Conservation (phyloP, 495 filamentous ascomycete species). For the Xylaria scruposa region DNA sequence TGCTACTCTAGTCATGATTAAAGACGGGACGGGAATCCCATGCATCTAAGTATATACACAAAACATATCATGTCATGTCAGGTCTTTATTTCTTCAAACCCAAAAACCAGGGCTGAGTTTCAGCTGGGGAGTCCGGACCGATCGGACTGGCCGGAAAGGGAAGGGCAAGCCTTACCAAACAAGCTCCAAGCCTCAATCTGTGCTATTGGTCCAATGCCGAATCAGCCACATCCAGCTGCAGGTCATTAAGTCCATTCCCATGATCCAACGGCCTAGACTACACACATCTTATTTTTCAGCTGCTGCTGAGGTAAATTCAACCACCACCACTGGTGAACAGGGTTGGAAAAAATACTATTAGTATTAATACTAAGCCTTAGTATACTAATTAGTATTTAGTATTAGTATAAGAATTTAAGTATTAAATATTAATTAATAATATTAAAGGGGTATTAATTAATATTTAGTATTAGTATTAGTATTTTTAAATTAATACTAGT, state of each 20-base stretch:
- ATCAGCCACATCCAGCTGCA: constrained; percentile 23
- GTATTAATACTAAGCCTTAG: too few relatives aligned
- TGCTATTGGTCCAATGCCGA: constrained; percentile 21
- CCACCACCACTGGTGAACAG: neutral
- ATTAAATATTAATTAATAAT: too few relatives aligned
- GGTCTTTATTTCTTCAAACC: too few relatives aligned
- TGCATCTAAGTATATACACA: neutral
- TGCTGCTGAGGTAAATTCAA: constrained; percentile 11
- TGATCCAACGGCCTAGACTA: neutral
- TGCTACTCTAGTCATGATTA: constrained; percentile 1
- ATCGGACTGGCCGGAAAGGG: constrained; percentile 26
- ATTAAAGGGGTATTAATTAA: too few relatives aligned
- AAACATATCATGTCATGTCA: constrained; percentile 13
- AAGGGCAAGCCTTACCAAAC: constrained; percentile 12
- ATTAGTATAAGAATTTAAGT: too few relatives aligned
- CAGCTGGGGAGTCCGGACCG: constrained; percentile 15
- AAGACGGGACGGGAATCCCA: constrained; percentile 17
- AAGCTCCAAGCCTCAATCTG: neutral
- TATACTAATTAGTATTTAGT: too few relatives aligned
- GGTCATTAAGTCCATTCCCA: neutral
- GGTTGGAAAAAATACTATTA: too few relatives aligned
- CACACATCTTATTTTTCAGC: neutral
- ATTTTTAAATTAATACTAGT: too few relatives aligned
- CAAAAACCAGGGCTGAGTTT: constrained; percentile 14
- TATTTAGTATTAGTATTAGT: too few relatives aligned